phyloP scores from a whole-genome alignment of 345 rosid species.

The Hibiscus trionum region DNA sequence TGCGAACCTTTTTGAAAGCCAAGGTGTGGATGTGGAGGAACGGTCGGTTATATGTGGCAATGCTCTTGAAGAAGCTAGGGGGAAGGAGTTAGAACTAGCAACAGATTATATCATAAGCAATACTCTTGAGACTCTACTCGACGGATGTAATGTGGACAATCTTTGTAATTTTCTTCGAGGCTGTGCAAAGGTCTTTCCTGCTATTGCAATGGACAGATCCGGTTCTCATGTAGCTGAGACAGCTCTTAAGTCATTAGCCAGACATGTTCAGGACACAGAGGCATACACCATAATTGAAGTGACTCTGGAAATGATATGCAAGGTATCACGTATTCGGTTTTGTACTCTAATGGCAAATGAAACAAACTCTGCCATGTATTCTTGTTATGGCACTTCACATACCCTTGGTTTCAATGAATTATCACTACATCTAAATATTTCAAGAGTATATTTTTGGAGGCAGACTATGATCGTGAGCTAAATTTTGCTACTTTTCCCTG shows the following conservation, averaged over 20 bases:
- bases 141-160: constrained; percentile 75
- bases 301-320: constrained; percentile 55
- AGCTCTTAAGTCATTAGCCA: constrained; percentile 71
- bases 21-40: constrained; percentile 67
- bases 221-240: constrained; percentile 97
- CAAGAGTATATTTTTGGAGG: not conserved
- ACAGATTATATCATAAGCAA: constrained; percentile 90
- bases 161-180: constrained; percentile 72
- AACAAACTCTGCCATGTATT: not conserved
- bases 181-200: constrained; percentile 56
- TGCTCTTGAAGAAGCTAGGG: constrained; percentile 10
- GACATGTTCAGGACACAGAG: constrained; percentile 65
- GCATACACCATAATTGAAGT: constrained; percentile 59
- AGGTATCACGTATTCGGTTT: constrained; percentile 39
- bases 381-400: not conserved
- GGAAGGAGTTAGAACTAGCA: constrained; percentile 45
- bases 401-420: not conserved
- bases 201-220: constrained; percentile 83
- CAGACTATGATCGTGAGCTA: not conserved
- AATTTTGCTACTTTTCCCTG: not conserved
- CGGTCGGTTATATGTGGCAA: constrained; percentile 32
- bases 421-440: not conserved
- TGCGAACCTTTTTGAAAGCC: constrained; percentile 71
- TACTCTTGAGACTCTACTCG: constrained; percentile 72
- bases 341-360: constrained; percentile 3